A percentile compares a stretch with the other conserved stretches of the same genome.
Conservation (phyloP, 306 rosid species). For the Urtica urens region DNA sequence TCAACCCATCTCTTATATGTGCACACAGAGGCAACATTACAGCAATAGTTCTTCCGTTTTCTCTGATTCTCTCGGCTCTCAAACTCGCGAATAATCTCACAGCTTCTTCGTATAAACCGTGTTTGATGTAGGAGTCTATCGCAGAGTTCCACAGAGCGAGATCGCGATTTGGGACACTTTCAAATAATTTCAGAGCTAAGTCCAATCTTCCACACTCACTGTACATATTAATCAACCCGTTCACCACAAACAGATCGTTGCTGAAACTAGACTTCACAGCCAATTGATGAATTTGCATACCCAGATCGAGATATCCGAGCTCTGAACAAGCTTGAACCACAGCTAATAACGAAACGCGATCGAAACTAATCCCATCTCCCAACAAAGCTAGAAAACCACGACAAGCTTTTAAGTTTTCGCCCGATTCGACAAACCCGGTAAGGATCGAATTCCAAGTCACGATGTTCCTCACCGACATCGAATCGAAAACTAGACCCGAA, state of each 20-base stretch:
- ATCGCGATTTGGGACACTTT: constrained; percentile 18
- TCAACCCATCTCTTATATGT: constrained; percentile 16
- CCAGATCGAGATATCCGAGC: constrained; percentile 20
- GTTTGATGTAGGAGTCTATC: constrained; percentile 20
- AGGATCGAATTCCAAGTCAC: constrained; percentile 37
- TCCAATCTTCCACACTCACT: constrained; percentile 21
- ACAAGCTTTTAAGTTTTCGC: constrained; percentile 25
- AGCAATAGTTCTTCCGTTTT: constrained; percentile 27
- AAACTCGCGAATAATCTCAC: constrained; percentile 18
- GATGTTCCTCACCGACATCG: constrained; percentile 28
- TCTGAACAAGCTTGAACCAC: constrained; percentile 32
- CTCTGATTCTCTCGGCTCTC: constrained; percentile 18
- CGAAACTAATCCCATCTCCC: constrained; percentile 22
- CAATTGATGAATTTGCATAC: constrained; percentile 36
- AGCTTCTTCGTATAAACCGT: constrained; percentile 26
- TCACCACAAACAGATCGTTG: constrained; percentile 20
- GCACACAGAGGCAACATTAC: constrained; percentile 20
- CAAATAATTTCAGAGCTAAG: constrained; percentile 19
- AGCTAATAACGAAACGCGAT: constrained; percentile 24
- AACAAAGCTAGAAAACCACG: constrained; percentile 21
- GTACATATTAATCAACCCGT: constrained; percentile 31
- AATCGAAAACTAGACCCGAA: constrained; percentile 18
- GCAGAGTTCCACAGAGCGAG: constrained; percentile 45
- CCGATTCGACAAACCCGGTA: constrained; percentile 27
- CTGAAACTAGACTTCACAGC: constrained; percentile 24